Percentiles rank a stretch among this genome's conserved stretches.
Conservation (phyloP, 1,139 yeast genomes). For the Kodamaea sp. region DNA sequence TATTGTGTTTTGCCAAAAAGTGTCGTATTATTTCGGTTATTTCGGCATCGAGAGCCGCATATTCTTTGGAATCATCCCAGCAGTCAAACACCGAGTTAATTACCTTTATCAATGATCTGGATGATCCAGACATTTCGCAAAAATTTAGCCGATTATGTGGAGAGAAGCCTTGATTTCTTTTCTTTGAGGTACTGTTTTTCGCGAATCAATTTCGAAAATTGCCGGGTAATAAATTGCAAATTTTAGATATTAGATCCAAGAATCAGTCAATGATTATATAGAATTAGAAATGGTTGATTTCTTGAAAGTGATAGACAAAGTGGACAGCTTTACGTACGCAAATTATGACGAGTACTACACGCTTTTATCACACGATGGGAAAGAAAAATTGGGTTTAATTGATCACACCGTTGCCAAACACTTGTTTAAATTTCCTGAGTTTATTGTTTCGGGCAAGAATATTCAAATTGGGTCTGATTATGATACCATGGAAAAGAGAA, state of each 20-base stretch:
- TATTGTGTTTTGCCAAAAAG: slow-evolving; percentile 39
- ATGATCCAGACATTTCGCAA: too few relatives aligned
- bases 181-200: too few relatives aligned
- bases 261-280: neutral
- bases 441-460: slow-evolving; percentile 27
- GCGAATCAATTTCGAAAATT: too few relatives aligned
- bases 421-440: slow-evolving; percentile 26
- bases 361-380: slow-evolving; percentile 50
- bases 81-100: slow-evolving; percentile 27
- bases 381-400: slow-evolving; percentile 49
- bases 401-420: slow-evolving; percentile 42
- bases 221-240: too few relatives aligned
- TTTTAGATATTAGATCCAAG: too few relatives aligned
- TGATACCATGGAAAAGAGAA: slow-evolving; percentile 47
- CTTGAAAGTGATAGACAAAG: slow-evolving; percentile 26
- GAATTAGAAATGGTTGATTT: neutral
- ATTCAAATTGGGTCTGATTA: slow-evolving; percentile 37
- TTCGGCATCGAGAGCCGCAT: slow-evolving; percentile 10
- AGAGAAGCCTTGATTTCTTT: too few relatives aligned
- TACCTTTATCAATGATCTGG: slow-evolving; percentile 28
- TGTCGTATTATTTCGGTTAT: slow-evolving; percentile 18
- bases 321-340: slow-evolving; percentile 49
- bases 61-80: slow-evolving; percentile 20
- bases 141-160: too few relatives aligned
- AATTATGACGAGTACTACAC: slow-evolving; percentile 26